Evolutionary conservation across 495 filamentous ascomycete genomes (phyloP).

Genomic region (Chaetomidium leptoderma): DNA sequence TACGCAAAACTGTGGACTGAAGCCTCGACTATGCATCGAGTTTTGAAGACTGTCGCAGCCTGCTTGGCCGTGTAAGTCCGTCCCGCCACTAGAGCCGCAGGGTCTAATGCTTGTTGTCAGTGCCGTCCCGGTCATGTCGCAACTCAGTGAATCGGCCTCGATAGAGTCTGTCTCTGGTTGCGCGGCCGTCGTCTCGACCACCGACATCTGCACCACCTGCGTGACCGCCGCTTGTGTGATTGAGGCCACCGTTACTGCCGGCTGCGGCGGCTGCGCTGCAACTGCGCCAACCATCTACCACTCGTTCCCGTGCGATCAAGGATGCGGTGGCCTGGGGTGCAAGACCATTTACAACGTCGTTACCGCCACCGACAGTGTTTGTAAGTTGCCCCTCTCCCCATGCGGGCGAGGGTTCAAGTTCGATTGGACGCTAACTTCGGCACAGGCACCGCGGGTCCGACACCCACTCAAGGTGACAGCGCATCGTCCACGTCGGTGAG

Average conservation of each 20-base stretch:
- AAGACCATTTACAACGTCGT: slow-evolving; percentile 22
- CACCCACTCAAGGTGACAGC: neutral
- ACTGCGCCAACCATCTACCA: slow-evolving; percentile 21
- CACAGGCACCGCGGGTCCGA: neutral
- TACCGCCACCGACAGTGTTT: slow-evolving; percentile 4
- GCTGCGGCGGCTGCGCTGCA: slow-evolving; percentile 18
- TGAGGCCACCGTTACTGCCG: slow-evolving; percentile 21
- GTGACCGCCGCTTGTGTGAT: slow-evolving; percentile 24
- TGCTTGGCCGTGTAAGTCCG: neutral
- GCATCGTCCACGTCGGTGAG: neutral
- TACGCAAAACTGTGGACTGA: neutral
- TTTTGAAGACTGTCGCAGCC: neutral
- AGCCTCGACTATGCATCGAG: neutral
- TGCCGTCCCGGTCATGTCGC: neutral
- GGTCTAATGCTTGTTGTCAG: no score
- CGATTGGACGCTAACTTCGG: neutral
- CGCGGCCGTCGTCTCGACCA: slow-evolving; percentile 25
- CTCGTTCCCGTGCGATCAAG: slow-evolving; percentile 21
- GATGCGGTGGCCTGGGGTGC: slow-evolving; percentile 24
- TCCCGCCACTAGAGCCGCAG: no score
- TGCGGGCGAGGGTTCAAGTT: neutral
- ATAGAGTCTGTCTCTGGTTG: slow-evolving; percentile 21
- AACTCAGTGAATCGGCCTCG: neutral
- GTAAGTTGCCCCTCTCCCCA: neutral
- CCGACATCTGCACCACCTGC: slow-evolving; percentile 27